Evolutionary conservation across 1,284 basidiomycete genomes (phyloP).

Genomic region (Ceratobasidium sp.): DNA sequence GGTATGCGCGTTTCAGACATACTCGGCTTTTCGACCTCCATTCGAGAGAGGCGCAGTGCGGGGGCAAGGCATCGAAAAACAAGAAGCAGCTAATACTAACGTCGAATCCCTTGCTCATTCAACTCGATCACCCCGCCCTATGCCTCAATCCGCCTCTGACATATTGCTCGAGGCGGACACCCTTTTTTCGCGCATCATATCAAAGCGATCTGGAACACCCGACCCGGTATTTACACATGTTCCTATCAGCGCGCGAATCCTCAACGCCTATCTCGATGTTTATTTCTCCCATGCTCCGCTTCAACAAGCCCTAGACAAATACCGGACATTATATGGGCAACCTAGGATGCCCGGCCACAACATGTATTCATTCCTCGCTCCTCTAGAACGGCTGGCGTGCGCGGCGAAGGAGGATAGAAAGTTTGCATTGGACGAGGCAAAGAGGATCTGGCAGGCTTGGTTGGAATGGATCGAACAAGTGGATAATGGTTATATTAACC

Average conservation of each 20-base stretch:
- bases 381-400: slow-evolving; percentile 73
- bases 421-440: slow-evolving; percentile 62
- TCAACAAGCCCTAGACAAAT: slow-evolving; percentile 63
- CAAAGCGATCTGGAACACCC: slow-evolving; percentile 60
- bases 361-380: slow-evolving; percentile 70
- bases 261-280: slow-evolving; percentile 88
- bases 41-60: slow-evolving; percentile 63
- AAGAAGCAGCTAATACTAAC: neutral
- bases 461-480: slow-evolving; percentile 66
- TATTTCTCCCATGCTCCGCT: slow-evolving; percentile 63
- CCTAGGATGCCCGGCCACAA: slow-evolving; percentile 63
- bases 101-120: slow-evolving; percentile 19
- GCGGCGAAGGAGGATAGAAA: slow-evolving; percentile 52
- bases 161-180: slow-evolving; percentile 77
- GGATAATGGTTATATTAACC: slow-evolving; percentile 50
- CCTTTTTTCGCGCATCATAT: slow-evolving; percentile 77
- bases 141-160: slow-evolving; percentile 79
- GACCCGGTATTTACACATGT: slow-evolving; percentile 70
- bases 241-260: slow-evolving; percentile 68
- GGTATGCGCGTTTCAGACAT: slow-evolving; percentile 88
- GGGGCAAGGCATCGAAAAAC: neutral
- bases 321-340: slow-evolving; percentile 66
- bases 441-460: slow-evolving; percentile 68
- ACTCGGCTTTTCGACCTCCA: slow-evolving; percentile 83
- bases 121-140: slow-evolving; percentile 50